Base-by-base conservation (phyloP, 1,284 basidiomycete genomes). In the Rhodotorula glutinis region DNA sequence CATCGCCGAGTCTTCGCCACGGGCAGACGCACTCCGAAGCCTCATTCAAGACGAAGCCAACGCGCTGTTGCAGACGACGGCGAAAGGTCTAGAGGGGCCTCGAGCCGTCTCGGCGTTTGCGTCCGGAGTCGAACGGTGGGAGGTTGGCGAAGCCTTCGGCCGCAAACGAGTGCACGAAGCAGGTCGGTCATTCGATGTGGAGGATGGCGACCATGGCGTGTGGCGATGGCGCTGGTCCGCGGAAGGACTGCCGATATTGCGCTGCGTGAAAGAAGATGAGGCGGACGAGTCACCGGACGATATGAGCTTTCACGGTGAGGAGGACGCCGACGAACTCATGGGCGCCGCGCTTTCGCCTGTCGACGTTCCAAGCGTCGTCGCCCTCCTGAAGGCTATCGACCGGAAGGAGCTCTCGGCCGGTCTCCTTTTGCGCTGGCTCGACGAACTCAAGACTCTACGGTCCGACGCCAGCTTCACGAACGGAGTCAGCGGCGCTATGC, bases 391-490 rank as follows among this genome's bases (percentile, higher is more conserved):
- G 74, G 79, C 79, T 0, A 78, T 92, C 33, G 84, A 86, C 57
- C 83, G 89, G 13, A 77, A 82, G 14, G 90, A 92, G 62, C 81
- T 92, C 9, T 81, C 85, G 1, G 87, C 87, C 9, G 84, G 85
- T 46, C 70, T 93, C 7, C 91, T 94, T 73, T 83, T 92, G 17
- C 82, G 81, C 63, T 80, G 90, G 29, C 81, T 95, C 11, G 87
- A 90, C 75, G 82, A 80, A 10, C 91, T 92, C 77, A 84, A 85
- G 30, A 82, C 77, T 16, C 73, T 78, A 11, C 60, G 74, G 44
- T 51, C 49, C 3, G 49, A 51, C 49, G n/a, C 27, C n/a, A 17
- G 9, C 3, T 62, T 19, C 54, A 69, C 81, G 46, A 78, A 79
- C 55, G 57, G 44, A 8, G 73, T 76, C 29, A 78, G 79, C 25